Evolutionary conservation across 75 land plant genomes (phyloP).

Genomic region (Selaginella moellendorffii): DNA sequence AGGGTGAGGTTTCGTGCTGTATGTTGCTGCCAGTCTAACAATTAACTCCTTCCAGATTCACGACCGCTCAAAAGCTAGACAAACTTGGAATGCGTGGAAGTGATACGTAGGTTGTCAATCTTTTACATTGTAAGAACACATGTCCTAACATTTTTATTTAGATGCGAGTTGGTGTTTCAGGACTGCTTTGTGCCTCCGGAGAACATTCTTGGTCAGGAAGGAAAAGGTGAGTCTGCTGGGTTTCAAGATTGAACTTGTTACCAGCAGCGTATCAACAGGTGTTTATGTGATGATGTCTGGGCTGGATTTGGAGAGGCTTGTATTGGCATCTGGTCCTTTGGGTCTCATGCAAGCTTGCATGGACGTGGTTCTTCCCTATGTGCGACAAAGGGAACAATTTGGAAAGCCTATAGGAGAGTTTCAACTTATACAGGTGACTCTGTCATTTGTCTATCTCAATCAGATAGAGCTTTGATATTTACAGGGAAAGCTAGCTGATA

Average conservation of each 20-base stretch:
- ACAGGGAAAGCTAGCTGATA: constrained; percentile 97
- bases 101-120: constrained; percentile 66
- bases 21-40: background rate
- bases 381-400: constrained; percentile 85
- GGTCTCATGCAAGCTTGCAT: constrained; percentile 97
- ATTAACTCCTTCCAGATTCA: constrained; percentile 51
- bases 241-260: background rate
- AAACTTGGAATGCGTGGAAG: constrained; percentile 99
- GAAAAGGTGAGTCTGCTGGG: too few relatives aligned
- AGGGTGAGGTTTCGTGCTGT: constrained; percentile 39
- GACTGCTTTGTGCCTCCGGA: constrained; percentile 95
- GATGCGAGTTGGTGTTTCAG: constrained; percentile 98
- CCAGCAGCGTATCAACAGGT: too few relatives aligned
- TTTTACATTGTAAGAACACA: background rate
- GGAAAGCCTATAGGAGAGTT: constrained; percentile 94
- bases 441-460: background rate
- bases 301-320: constrained; percentile 90
- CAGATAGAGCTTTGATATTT: background rate
- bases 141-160: constrained; percentile 21
- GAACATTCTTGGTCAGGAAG: constrained; percentile 91
- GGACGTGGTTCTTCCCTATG: constrained; percentile 86
- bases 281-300: constrained; percentile 99
- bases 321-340: constrained; percentile 86
- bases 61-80: constrained; percentile 98
- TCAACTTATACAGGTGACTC: constrained; percentile 80